phyloP scores from a whole-genome alignment of 225 moss, liverwort and hornwort genomes.

The Anthoceros angustus region DNA sequence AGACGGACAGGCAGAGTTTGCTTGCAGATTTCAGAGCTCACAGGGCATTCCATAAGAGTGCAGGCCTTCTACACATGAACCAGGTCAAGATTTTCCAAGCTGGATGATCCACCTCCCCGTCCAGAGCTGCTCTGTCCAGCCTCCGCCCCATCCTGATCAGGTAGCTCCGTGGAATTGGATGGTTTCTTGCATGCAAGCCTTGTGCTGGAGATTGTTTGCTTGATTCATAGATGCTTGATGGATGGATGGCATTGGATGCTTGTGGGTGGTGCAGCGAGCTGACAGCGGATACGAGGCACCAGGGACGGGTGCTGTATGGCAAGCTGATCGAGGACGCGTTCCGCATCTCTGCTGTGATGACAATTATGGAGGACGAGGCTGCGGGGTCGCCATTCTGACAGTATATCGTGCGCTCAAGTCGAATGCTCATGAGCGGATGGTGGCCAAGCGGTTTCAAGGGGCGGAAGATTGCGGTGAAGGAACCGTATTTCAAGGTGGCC shows the following conservation, averaged over 20 bases:
- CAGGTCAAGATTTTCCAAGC: neutral
- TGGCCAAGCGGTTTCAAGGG: slow-evolving; percentile 14
- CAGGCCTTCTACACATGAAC: neutral
- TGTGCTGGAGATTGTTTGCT: too few relatives aligned
- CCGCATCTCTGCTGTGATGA: slow-evolving; percentile 18
- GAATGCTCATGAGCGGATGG: slow-evolving; percentile 8
- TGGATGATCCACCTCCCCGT: neutral
- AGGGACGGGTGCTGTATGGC: slow-evolving; percentile 18
- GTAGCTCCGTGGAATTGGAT: neutral
- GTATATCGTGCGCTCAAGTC: slow-evolving; percentile 15
- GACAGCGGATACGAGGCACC: slow-evolving; percentile 10
- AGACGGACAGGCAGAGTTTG: neutral
- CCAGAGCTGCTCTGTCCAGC: neutral
- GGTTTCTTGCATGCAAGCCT: too few relatives aligned
- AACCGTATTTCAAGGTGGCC: too few relatives aligned
- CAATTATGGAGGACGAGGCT: slow-evolving; percentile 17
- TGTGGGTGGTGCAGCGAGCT: slow-evolving; percentile 8
- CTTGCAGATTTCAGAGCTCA: neutral
- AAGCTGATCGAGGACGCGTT: slow-evolving; percentile 14
- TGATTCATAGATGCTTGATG: too few relatives aligned
- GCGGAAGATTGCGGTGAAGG: slow-evolving; percentile 19
- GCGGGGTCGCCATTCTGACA: slow-evolving; percentile 15
- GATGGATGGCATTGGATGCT: too few relatives aligned
- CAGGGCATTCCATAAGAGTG: neutral
- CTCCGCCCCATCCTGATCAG: neutral